phyloP scores from a whole-genome alignment of 2,329 filamentous ascomycete genomes.

The Trichoderma endophyticum region DNA sequence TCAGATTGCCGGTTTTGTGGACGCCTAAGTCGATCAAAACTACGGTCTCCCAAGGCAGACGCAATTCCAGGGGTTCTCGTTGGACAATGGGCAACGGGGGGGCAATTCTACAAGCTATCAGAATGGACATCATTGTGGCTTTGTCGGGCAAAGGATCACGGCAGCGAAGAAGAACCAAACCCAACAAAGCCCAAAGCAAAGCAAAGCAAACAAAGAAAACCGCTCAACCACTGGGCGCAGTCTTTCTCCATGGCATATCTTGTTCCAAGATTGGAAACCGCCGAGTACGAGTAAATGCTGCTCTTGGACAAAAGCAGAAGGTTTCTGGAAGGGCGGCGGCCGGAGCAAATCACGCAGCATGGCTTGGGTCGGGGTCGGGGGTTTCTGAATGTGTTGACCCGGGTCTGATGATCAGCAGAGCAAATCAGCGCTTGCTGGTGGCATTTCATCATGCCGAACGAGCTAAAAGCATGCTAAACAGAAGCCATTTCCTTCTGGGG shows the following conservation, averaged over 20 bases:
- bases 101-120: background rate
- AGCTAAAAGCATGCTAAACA: background rate
- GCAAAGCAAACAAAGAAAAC: background rate
- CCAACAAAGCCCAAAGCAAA: background rate
- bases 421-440: conserved; percentile 4
- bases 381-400: conserved; percentile 15
- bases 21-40: background rate
- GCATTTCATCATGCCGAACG: background rate
- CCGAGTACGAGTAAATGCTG: background rate
- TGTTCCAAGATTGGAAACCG: background rate
- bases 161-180: background rate
- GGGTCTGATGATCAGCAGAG: background rate
- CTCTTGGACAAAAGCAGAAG: background rate
- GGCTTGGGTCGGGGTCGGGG: conserved; percentile 6
- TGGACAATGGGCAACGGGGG: background rate
- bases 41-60: background rate
- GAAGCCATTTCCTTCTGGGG: background rate
- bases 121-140: background rate
- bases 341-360: conserved; percentile 10
- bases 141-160: background rate
- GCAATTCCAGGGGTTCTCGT: background rate
- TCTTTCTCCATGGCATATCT: background rate
- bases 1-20: background rate
- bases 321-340: conserved; percentile 14
- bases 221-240: background rate